Conservation (phyloP, 805 yeast species). For the Myxozyma melibiosi region DNA sequence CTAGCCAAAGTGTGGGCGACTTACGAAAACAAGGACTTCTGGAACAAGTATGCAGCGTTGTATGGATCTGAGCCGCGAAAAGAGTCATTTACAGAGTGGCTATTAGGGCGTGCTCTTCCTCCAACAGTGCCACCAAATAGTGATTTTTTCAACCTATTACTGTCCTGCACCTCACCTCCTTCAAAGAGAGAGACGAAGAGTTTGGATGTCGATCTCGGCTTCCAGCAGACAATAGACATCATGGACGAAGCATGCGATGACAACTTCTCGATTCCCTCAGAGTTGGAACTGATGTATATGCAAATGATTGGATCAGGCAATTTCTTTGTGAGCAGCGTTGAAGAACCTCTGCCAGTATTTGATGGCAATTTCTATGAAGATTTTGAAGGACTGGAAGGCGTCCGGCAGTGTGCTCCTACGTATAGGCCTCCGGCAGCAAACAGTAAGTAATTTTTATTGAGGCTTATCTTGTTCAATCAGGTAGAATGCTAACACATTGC, state of each 20-base stretch:
- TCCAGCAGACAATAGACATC: not conserved
- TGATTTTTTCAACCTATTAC: constrained; percentile 2
- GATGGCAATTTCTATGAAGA: not conserved
- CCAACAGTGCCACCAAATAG: constrained; percentile 12
- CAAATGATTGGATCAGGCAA: constrained; percentile 2
- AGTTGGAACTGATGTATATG: not conserved
- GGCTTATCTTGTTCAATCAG: too few species aligned
- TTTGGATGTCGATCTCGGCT: not conserved
- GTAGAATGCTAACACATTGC: too few species aligned
- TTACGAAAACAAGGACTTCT: constrained; percentile 25
- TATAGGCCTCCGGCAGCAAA: too few species aligned
- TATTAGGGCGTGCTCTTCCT: constrained; percentile 14
- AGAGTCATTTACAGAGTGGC: constrained; percentile 24
- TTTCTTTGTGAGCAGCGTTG: not conserved
- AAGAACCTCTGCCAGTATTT: not conserved
- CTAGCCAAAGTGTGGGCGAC: constrained; percentile 22
- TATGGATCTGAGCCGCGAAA: constrained; percentile 18
- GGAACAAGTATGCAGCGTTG: constrained; percentile 20
- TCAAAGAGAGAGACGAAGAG: not conserved
- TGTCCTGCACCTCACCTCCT: not conserved
- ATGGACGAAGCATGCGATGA: not conserved
- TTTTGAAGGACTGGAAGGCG: too few species aligned
- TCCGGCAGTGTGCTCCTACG: too few species aligned
- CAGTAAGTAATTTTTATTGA: too few species aligned
- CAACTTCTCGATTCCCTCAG: not conserved